Conservation (phyloP, 495 filamentous ascomycete species). For the Aspergillus cavernicola region DNA sequence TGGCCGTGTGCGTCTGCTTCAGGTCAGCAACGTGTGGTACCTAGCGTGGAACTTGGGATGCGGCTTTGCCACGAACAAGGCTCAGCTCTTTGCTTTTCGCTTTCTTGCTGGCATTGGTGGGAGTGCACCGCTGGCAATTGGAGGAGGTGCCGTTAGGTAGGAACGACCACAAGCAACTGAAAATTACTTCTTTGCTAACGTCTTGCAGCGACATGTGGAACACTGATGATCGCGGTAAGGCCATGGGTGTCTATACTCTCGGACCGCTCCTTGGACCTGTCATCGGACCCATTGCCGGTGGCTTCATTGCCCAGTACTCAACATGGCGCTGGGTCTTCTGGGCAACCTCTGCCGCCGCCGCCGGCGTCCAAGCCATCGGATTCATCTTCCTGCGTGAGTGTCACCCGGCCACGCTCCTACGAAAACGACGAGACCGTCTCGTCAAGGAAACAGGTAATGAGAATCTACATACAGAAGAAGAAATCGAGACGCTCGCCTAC, state of each 20-base stretch:
- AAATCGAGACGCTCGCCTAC: slow-evolving; percentile 50
- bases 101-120: slow-evolving; percentile 59
- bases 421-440: slow-evolving; percentile 51
- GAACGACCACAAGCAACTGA: background rate
- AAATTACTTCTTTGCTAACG: slow-evolving; percentile 16
- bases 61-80: slow-evolving; percentile 47
- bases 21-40: slow-evolving; percentile 62
- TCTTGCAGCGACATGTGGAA: slow-evolving; percentile 63
- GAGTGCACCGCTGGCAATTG: slow-evolving; percentile 47
- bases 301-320: slow-evolving; percentile 63
- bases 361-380: slow-evolving; percentile 56
- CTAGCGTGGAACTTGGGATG: slow-evolving; percentile 55
- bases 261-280: slow-evolving; percentile 65
- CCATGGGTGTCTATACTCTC: slow-evolving; percentile 61
- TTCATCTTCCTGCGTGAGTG: slow-evolving; percentile 68
- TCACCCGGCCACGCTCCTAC: slow-evolving; percentile 61
- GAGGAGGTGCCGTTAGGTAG: slow-evolving; percentile 16
- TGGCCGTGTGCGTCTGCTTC: slow-evolving; percentile 60
- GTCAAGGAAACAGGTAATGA: slow-evolving; percentile 61
- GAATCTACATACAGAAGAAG: slow-evolving; percentile 40
- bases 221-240: slow-evolving; percentile 63
- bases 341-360: slow-evolving; percentile 58
- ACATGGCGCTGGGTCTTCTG: slow-evolving; percentile 72
- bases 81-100: slow-evolving; percentile 51
- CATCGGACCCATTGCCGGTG: slow-evolving; percentile 59